Evolutionary conservation across 1,284 basidiomycete genomes (phyloP), one percentile per base, ranked within the genome.

Genomic region (Peniophora sp.): DNA sequence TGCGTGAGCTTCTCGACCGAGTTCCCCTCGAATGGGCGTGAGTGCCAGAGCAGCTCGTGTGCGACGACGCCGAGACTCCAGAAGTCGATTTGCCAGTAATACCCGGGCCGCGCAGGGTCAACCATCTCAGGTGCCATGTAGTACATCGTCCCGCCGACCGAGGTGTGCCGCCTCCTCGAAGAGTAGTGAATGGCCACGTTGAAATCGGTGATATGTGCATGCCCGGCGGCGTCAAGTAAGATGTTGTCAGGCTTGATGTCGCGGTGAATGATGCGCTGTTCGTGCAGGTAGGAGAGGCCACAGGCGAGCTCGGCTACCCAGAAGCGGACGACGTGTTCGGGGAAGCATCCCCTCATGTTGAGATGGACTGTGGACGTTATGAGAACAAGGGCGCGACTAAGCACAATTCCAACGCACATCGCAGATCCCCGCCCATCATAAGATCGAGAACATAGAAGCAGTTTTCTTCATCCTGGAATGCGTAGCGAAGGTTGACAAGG

Each of bases 111-210:
- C 36, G 51, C 44, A 5, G 61, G 58, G n/a, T 62, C 76, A 46
- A 98, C 76, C 17, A 98, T 87, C 65, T 98, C 93, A 1, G 95
- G 90, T 2, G 95, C 93, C 96, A 99, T 99, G 71, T 99, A 99
- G 0, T 96, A 95, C 92, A 98, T 96, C 58, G 89, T 93, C 2
- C 94, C 94, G 1, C 94, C 96, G 3, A 99, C 88, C 51, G 91
- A 93, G 1, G 90, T 94, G 64, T 97, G 84, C 53, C 89, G 66
- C 32, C 91, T 76, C 44, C 86, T 76, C 51, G 92, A 87, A 6
- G 93, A 94, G 65, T 92, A 97, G 67, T 98, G 96, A 8, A 98
- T 94, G 14, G 95, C 96, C 58, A 98, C 94, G 65, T 99, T 99
- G 73, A 99, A 97, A 69, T 98, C 96, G 14, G 96, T 98, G 56